Evolutionary conservation across 306 rosid species (phyloP), one percentile per base, ranked within the genome.

Genomic region (Acacia confusa): DNA sequence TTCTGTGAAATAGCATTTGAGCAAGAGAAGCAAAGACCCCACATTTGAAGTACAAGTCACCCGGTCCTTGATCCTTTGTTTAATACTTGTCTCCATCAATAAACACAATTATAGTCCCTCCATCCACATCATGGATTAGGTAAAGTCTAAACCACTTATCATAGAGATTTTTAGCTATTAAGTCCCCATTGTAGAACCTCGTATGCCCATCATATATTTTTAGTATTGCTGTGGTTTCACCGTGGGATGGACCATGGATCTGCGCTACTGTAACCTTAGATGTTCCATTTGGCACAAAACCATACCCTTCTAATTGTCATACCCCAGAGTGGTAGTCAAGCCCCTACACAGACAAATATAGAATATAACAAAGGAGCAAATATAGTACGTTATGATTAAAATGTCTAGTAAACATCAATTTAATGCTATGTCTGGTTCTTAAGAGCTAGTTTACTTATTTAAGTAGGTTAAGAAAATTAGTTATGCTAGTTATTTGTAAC

Each of bases 281-380:
- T 65, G 89, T 89, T 53, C 85, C 86, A 38, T 83, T 75, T 67
- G 90, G 92, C 7, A 85, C 87, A 78, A 50, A 89, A 2, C 76
- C 83, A 78, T 85, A 75, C 0, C 92, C 92, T 85, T 89, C 92
- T 78, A 85, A 89, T 83, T 89, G 90, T 86, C 92, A 87, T 0
- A 87, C 79, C 48, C 90, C 89, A 7, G 82, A 83, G 25, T 82
- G 36, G 72, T 85, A 85, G 78, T 89, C 86, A 25, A 32, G 73
- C 9, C 90, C 90, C 87, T 87, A 16, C 32, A 64, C 19, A 22
- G 40, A 68, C 6, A 32, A 17, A 32, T 5, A 9, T 17, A 34
- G 47, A 66, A 34, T 16, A 64, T 36, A 15, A 20, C 17, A 4
- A 47, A 47, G 19, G 14, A 50, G 57, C 7, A 30, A 30, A 30